Evolutionary conservation across 345 rosid genomes (phyloP), one percentile per base, ranked within the genome.

Genomic region (Microthlaspi erraticum): DNA sequence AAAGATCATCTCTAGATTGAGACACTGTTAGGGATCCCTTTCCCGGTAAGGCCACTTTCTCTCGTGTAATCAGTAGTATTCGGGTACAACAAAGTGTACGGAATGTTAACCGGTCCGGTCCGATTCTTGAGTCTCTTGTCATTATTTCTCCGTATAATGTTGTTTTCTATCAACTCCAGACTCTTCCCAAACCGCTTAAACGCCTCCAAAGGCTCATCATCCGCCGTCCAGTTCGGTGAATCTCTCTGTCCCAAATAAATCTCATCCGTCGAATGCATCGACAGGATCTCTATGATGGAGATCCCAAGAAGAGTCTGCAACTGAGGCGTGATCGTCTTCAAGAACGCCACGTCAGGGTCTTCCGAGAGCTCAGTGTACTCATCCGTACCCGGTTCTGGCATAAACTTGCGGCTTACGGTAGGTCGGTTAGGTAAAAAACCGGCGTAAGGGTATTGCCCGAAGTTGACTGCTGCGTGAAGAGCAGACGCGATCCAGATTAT

Each of bases 381-480:
- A 0, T 71, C 36, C 0, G 94, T 94, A 26, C 96, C 97, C 12
- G 87, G 83, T 73, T 89, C 96, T 0, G 97, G 99, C 97, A 94
- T 94, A 79, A 94, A 91, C 34, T 93, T 74, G 1, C 99, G 94
- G 71, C 99, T 94, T 5, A 88, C 42, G 0, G 95, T 89, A 13
- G 99, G 97, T 3, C 97, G 85, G 79, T 91, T 94, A 0, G 99
- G 99, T 61, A 89, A 90, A 79, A 83, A 91, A n/a, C 97, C 99
- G 1, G 97, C 95, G 54, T 91, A 94, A 43, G 96, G 93, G 79
- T 94, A 94, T 11, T 94, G 97, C 5, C 99, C 99, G 29, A 94
- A 91, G 59, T 94, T 94, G 69, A 91, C 96, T 1, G 99, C 96
- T 16, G 99, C 97, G 4, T 94, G 97, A 70, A 91, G 89, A 34